Evolutionary conservation across 2,329 filamentous ascomycete species (phyloP), one percentile per base, ranked within the genome.

Genomic region (Talaromyces verruculosus): DNA sequence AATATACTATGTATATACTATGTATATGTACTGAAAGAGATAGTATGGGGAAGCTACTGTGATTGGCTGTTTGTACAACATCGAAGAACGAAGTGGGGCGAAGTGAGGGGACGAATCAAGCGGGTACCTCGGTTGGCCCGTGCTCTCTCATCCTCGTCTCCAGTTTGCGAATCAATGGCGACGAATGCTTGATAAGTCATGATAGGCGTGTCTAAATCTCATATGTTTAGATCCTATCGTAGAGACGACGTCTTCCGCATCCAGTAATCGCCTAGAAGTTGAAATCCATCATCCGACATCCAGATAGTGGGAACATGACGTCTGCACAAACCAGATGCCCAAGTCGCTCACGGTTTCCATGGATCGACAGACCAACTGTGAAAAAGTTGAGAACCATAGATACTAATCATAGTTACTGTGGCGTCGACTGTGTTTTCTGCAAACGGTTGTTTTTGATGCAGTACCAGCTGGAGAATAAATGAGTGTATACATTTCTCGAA

Each of bases 41-140:
- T 6, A 51, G 33, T 57, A 22, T 37, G 53, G 53, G 30, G 53
- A 57, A 57, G 53, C 17, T 37, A 5, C 53, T 22, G 33, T 57
- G 53, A 57, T 57, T 57, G 53, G 53, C 30, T 55, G 25, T 53
- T 33, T 35, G n/a, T 15, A 22, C 30, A 22, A 15, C 30, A 37
- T 11, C n/a, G 30, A 19, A 35, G 0, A 33, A 33, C 15, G 33
- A 11, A 22, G 53, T 37, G 53, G 53, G 33, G 11, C 30, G 4
- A 37, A 35, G 51, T 22, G 51, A 57, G 30, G 51, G 51, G 30
- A 35, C 51, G 49, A 53, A 35, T 53, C 49, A 53, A 33, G 49
- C 49, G 49, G 49, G 49, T 35, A 35, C 28, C 30, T 35, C 28
- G 13, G 7, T 33, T 53, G 49, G 51, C 51, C 30, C 30, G 17